Evolutionary conservation across 2,329 filamentous ascomycete genomes (phyloP).

Genomic region (Purpureocillium lavendulum): DNA sequence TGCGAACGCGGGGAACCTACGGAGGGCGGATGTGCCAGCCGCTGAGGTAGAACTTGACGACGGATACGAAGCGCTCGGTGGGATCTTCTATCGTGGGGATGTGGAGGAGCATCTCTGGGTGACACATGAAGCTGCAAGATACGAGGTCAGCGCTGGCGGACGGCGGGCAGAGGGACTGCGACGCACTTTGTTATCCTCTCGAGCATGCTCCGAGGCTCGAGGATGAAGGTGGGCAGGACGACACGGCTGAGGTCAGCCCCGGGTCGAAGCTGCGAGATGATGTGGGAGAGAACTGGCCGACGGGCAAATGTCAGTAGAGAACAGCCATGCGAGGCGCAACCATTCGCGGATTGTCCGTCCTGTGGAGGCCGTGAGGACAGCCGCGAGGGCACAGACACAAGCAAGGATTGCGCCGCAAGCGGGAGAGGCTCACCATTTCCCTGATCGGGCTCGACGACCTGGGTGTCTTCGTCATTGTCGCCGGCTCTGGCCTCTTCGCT

Average conservation of each 20-base stretch:
- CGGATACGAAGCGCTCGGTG: slow-evolving; percentile 79
- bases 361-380: too few species aligned
- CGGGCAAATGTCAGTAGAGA: background rate
- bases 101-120: slow-evolving; percentile 87
- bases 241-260: slow-evolving; percentile 93
- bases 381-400: too few species aligned
- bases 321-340: too few species aligned
- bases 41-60: slow-evolving; percentile 96
- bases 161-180: background rate
- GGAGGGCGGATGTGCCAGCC: slow-evolving; percentile 98
- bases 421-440: slow-evolving; percentile 66
- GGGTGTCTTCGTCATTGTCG: slow-evolving; percentile 59
- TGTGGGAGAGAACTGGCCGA: slow-evolving; percentile 75
- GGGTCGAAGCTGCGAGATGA: slow-evolving; percentile 93
- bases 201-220: slow-evolving; percentile 95
- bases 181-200: slow-evolving; percentile 96
- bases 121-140: slow-evolving; percentile 84
- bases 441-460: slow-evolving; percentile 82
- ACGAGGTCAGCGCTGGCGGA: slow-evolving; percentile 6
- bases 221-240: slow-evolving; percentile 92
- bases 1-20: slow-evolving; percentile 42
- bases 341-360: too few species aligned
- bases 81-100: slow-evolving; percentile 87
- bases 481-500: slow-evolving; percentile 41
- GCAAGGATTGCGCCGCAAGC: background rate